These are phyloP conservation scores for Termitomyces sp. DNA, from an alignment of 768 basidiomycete genomes.

Conservation along the genomic window DNA sequence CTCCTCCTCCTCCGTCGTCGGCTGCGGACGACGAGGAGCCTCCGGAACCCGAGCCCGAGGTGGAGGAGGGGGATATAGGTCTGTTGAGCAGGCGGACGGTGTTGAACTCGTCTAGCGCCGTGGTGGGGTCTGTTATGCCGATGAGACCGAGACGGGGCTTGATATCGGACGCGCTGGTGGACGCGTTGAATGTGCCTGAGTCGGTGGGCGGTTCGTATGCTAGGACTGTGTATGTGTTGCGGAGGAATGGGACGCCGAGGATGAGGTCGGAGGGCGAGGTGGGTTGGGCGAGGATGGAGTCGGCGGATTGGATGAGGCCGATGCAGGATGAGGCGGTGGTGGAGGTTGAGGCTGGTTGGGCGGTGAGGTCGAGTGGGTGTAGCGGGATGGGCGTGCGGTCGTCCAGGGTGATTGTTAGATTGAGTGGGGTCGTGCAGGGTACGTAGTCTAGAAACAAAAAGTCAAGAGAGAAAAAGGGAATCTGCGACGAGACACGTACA, in stretches of 20 bases:
- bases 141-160: constrained; percentile 56
- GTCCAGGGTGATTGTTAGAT: constrained; percentile 66
- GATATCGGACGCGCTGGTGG: constrained; percentile 13
- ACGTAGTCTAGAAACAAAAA: constrained; percentile 54
- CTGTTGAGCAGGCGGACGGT: constrained; percentile 64
- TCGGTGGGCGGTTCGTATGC: constrained; percentile 35
- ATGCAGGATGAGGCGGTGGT: constrained; percentile 47
- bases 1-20: no score
- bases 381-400: constrained; percentile 51
- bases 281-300: constrained; percentile 33
- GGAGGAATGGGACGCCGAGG: constrained; percentile 74
- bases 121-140: constrained; percentile 55
- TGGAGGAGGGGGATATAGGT: constrained; percentile 32
- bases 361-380: constrained; percentile 73
- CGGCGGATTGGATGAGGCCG: constrained; percentile 64
- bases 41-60: background rate
- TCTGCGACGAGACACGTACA: constrained; percentile 46
- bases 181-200: background rate
- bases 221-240: constrained; percentile 76
- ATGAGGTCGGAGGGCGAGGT: constrained; percentile 57
- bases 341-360: constrained; percentile 38
- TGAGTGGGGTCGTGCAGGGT: constrained; percentile 66
- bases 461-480: background rate
- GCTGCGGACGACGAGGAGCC: background rate
- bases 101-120: constrained; percentile 65